These are phyloP conservation scores for Nicotiana obtusifolia DNA, from an alignment of 257 asterid genomes.

Conservation along the genomic window DNA sequence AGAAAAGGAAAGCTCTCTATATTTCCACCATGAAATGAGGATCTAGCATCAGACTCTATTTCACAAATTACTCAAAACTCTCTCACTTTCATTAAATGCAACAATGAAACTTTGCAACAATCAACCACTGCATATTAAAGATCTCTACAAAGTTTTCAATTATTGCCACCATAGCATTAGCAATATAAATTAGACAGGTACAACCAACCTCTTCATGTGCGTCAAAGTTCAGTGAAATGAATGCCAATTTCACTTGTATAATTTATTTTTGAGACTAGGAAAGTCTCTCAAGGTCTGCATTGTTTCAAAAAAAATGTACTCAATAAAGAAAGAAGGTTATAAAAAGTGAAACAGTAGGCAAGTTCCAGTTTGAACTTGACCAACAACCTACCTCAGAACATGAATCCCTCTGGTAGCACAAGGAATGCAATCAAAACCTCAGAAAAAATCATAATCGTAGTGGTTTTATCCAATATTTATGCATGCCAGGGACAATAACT, in stretches of 20 bases:
- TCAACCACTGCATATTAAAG: background rate
- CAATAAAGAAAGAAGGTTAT: background rate
- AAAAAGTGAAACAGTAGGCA: background rate
- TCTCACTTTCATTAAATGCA: background rate
- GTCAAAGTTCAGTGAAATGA: background rate
- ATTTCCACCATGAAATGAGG: background rate
- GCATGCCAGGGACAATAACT: background rate
- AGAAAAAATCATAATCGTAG: background rate
- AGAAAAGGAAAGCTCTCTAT: background rate
- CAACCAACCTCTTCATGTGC: background rate
- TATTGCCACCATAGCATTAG: background rate
- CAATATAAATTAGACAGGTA: background rate
- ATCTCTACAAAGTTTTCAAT: background rate
- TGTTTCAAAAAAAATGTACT: background rate
- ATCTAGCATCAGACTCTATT: background rate
- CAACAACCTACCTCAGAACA: background rate
- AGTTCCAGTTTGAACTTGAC: background rate
- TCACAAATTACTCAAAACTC: background rate
- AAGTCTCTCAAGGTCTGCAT: background rate
- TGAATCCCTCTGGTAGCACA: background rate
- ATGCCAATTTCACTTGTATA: background rate
- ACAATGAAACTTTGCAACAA: background rate
- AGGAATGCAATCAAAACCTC: background rate
- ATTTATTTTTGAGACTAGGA: background rate
- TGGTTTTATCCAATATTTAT: background rate